Conservation (phyloP, 257 asterid species). For the Avicennia marina region DNA sequence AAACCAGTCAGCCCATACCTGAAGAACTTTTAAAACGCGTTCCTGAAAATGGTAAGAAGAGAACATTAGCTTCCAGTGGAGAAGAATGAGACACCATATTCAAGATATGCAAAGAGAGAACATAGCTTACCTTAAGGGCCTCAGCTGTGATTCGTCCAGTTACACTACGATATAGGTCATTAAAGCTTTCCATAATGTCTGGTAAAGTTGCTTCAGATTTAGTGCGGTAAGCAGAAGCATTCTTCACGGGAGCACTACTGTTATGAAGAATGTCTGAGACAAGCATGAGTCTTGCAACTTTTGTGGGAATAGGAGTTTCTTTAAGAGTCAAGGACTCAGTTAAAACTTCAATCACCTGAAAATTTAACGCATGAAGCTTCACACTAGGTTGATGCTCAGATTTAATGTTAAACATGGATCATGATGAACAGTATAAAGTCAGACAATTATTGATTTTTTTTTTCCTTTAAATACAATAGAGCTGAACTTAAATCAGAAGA, state of each 20-base stretch:
- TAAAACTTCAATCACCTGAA: conserved; percentile 89
- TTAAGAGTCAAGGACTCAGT: conserved; percentile 95
- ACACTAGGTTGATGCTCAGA: not conserved
- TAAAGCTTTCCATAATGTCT: conserved; percentile 84
- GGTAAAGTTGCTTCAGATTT: conserved; percentile 69
- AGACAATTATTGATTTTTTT: not conserved
- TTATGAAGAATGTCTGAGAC: conserved; percentile 93
- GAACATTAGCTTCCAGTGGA: conserved; percentile 15
- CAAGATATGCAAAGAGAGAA: not conserved
- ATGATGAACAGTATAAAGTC: not conserved
- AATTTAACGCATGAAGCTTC: conserved; percentile 2
- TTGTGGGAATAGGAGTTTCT: conserved; percentile 96
- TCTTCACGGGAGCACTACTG: conserved; percentile 77
- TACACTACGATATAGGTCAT: conserved; percentile 86
- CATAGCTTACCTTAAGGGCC: conserved; percentile 72
- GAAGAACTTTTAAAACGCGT: conserved; percentile 86
- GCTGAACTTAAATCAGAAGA: no score
- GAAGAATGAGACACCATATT: conserved; percentile 9
- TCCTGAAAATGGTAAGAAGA: conserved; percentile 33
- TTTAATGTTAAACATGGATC: conserved; percentile 3
- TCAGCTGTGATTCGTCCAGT: conserved; percentile 96
- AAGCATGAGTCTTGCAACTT: conserved; percentile 98
- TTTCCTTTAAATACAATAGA: not conserved
- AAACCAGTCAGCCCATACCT: conserved; percentile 98
- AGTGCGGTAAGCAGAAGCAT: conserved; percentile 78